These are phyloP conservation scores for Parascedosporium putredinis DNA, from an alignment of 2,329 filamentous ascomycete genomes.

Conservation along the genomic window DNA sequence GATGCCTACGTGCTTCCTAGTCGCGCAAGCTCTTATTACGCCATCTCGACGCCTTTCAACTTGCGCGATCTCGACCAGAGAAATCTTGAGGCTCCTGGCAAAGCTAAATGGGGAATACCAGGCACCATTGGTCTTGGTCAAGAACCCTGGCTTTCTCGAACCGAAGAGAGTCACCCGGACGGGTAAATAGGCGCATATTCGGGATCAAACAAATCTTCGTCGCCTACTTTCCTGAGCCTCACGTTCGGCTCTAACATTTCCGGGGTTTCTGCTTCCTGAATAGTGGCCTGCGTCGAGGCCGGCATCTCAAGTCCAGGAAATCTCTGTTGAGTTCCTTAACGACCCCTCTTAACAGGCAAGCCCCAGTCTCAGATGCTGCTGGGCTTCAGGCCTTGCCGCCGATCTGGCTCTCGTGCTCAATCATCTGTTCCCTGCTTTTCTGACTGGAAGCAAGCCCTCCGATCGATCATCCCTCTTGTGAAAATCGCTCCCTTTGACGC, in stretches of 20 bases:
- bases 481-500: not conserved
- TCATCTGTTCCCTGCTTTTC: conserved; percentile 6
- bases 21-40: not conserved
- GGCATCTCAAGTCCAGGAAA: not conserved
- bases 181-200: conserved; percentile 4
- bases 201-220: conserved; percentile 2
- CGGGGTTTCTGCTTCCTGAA: not conserved
- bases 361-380: not conserved
- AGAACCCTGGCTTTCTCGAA: too few relatives aligned
- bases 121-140: too few relatives aligned
- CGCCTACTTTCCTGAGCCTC: not conserved
- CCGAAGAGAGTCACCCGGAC: conserved; percentile 2
- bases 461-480: conserved; percentile 1
- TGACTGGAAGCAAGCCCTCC: conserved; percentile 5
- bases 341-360: not conserved
- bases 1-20: too few relatives aligned
- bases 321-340: not conserved
- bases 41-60: too few relatives aligned
- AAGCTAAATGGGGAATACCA: too few relatives aligned
- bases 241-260: not conserved
- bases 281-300: not conserved
- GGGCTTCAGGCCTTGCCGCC: not conserved
- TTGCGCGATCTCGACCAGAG: too few relatives aligned
- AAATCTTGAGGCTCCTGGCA: too few relatives aligned
- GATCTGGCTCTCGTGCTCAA: conserved; percentile 1